These are phyloP conservation scores for Neofusicoccum umdonicola DNA, from an alignment of 2,329 filamentous ascomycete genomes.

Conservation along the genomic window DNA sequence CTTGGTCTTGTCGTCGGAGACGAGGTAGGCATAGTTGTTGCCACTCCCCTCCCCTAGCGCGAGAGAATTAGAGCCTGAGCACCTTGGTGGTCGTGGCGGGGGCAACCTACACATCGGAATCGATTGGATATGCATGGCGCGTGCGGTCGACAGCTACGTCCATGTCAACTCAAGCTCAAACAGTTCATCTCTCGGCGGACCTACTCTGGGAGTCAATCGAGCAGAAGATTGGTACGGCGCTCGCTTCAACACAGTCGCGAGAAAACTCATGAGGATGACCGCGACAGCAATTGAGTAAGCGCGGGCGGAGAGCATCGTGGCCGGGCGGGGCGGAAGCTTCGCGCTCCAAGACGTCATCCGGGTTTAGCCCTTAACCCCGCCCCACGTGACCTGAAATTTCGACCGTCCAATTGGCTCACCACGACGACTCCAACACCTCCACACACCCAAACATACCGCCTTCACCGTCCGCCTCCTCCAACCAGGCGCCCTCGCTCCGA, in stretches of 20 bases:
- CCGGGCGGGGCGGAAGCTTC: neutral
- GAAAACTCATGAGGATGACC: slow-evolving; percentile 17
- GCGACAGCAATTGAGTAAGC: neutral
- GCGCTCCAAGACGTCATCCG: slow-evolving; percentile 6
- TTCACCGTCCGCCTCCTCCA: no score
- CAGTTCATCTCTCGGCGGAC: neutral
- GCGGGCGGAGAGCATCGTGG: slow-evolving; percentile 8
- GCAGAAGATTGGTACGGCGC: neutral
- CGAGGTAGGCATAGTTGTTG: slow-evolving; percentile 79
- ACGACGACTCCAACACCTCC: neutral
- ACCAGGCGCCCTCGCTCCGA: neutral
- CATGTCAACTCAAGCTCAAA: neutral
- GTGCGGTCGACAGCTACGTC: slow-evolving; percentile 26
- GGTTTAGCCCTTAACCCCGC: slow-evolving; percentile 3
- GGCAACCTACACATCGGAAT: slow-evolving; percentile 78
- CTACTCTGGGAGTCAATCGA: neutral
- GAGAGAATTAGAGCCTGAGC: neutral
- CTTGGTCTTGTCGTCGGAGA: slow-evolving; percentile 50
- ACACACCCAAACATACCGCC: neutral
- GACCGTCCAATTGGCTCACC: neutral
- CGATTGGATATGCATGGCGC: slow-evolving; percentile 79
- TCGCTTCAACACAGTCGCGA: slow-evolving; percentile 5
- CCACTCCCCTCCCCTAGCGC: slow-evolving; percentile 67
- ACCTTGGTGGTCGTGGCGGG: slow-evolving; percentile 7
- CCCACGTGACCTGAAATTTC: slow-evolving; percentile 16